Base-by-base conservation (phyloP, 257 asterid genomes). In the Linderniella brevidens region DNA sequence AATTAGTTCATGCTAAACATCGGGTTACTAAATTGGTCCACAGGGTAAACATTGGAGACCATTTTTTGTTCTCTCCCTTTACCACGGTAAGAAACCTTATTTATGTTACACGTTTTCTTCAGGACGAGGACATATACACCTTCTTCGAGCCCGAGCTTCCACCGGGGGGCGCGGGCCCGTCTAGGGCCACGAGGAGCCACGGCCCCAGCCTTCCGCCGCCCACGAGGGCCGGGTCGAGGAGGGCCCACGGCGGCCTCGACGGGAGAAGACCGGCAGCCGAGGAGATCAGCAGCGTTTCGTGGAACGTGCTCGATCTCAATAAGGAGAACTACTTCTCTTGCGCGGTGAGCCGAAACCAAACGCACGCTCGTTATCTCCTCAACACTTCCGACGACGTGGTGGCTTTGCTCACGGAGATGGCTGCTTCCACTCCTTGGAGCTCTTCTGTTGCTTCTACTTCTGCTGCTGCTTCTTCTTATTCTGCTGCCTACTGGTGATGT, bases 71-170 rank as follows among this genome's bases (percentile, higher is more conserved):
- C 19, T n/a, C n/a, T n/a, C n/a, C n/a, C n/a, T n/a, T n/a, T n/a
- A n/a, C n/a, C n/a, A n/a, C n/a, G n/a, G n/a, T n/a, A n/a, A n/a
- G n/a, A n/a, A n/a, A n/a, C n/a, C n/a, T n/a, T n/a, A n/a, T n/a
- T n/a, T n/a, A n/a, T 19, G 15, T 15, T 9, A 16, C 20, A 39
- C 9, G 8, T 13, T 3, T 32, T 19, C 43, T 50, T 11, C 49
- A 86, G 94, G 97, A 86, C 53, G 97, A 86, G 60, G 94, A 82
- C 67, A 65, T 82, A 2, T 86, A 82, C 48, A 68, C 82, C 0
- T 86, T 82, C 56, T 86, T 86, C 11, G 97, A 86, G 75, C 97
- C 94, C 29, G 92, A 86, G 68, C 87, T 77, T 62, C 87, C 86
- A 10, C 25, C 80, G 0, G 67, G 76, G 52, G 32, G 32, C 32